Evolutionary conservation across 2,329 filamentous ascomycete species (phyloP).

Genomic region (Colletotrichum simmondsii): DNA sequence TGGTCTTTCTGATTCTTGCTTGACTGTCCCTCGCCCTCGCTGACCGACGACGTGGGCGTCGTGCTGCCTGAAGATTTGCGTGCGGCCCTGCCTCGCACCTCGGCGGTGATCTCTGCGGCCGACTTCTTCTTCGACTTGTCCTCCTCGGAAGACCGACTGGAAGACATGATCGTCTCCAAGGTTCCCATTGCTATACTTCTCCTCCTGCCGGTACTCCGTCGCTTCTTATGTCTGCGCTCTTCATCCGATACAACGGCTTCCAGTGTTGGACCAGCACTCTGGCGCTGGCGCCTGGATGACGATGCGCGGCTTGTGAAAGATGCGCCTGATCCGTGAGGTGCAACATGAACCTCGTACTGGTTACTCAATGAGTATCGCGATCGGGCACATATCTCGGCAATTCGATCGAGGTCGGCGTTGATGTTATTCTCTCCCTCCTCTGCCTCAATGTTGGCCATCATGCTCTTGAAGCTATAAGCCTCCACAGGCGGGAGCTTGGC

Average conservation of each 20-base stretch:
- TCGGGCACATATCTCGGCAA: slow-evolving; percentile 74
- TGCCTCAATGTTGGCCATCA: slow-evolving; percentile 66
- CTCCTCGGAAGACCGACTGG: slow-evolving; percentile 72
- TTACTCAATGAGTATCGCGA: slow-evolving; percentile 74
- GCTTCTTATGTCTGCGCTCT: slow-evolving; percentile 56
- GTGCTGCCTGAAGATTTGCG: slow-evolving; percentile 48
- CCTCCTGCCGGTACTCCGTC: slow-evolving; percentile 54
- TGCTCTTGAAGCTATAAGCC: slow-evolving; percentile 73
- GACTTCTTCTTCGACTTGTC: slow-evolving; percentile 70
- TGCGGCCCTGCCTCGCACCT: slow-evolving; percentile 60
- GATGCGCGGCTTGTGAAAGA: slow-evolving; percentile 52
- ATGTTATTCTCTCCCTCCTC: slow-evolving; percentile 58
- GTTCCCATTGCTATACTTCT: slow-evolving; percentile 70
- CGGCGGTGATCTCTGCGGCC: slow-evolving; percentile 65
- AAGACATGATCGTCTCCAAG: slow-evolving; percentile 74
- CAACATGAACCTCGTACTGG: slow-evolving; percentile 74
- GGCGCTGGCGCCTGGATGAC: slow-evolving; percentile 42
- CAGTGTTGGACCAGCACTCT: slow-evolving; percentile 61
- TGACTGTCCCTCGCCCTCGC: slow-evolving; percentile 41
- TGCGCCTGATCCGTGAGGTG: slow-evolving; percentile 69
- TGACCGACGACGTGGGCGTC: slow-evolving; percentile 45
- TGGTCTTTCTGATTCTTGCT: slow-evolving; percentile 36
- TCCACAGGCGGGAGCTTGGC: slow-evolving; percentile 69
- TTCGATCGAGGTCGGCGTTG: slow-evolving; percentile 69
- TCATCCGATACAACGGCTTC: slow-evolving; percentile 69